Conservation (phyloP, 2,329 filamentous ascomycete genomes). For the Sphaerulina vaccinii region DNA sequence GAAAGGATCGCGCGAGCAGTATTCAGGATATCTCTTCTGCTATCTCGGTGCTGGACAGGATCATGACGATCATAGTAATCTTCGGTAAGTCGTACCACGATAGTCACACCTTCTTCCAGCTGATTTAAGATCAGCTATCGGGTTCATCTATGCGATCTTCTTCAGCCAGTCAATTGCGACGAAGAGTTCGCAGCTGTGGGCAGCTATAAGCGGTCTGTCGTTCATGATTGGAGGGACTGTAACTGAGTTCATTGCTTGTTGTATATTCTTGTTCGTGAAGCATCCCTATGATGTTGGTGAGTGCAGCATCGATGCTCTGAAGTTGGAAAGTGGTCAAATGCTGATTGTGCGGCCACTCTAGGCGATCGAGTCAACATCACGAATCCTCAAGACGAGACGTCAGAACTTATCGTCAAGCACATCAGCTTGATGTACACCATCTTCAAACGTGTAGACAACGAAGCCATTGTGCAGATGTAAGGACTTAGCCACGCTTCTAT, state of each 20-base stretch:
- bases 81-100: conserved; percentile 23
- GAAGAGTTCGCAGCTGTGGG: conserved; percentile 25
- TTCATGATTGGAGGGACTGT: conserved; percentile 90
- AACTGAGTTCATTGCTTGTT: conserved; percentile 92
- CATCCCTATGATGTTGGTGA: conserved; percentile 72
- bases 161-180: conserved; percentile 32
- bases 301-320: no score
- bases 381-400: conserved; percentile 11
- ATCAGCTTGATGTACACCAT: conserved; percentile 38
- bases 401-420: conserved; percentile 34
- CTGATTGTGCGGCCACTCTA: not conserved
- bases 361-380: conserved; percentile 33
- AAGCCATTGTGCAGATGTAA: conserved; percentile 36
- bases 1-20: conserved; percentile 31
- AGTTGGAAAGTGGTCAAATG: no score
- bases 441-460: conserved; percentile 35
- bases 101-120: not conserved
- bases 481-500: no score
- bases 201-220: conserved; percentile 56
- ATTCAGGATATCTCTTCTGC: conserved; percentile 38
- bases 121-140: conserved; percentile 21
- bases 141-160: conserved; percentile 36
- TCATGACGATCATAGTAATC: conserved; percentile 30
- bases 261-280: conserved; percentile 97
- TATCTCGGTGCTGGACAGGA: conserved; percentile 35